These are phyloP conservation scores for Quercus engelmannii DNA, from an alignment of 306 rosid species.

Conservation along the genomic window DNA sequence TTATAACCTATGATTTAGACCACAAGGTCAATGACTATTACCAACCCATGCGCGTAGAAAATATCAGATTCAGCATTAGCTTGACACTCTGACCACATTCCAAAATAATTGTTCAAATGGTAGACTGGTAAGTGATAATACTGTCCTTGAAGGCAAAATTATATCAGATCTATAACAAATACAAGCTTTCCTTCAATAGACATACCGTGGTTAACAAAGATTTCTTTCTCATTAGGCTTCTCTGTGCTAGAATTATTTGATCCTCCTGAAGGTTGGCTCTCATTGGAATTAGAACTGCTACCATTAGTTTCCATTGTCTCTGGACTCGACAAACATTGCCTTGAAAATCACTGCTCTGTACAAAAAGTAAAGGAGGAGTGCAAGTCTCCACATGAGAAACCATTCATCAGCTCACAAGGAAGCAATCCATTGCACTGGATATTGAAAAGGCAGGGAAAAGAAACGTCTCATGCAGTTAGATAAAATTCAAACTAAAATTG, in stretches of 20 bases:
- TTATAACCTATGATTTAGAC: not conserved
- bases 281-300: conserved; percentile 35
- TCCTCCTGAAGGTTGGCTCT: conserved; percentile 30
- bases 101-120: not conserved
- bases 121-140: not conserved
- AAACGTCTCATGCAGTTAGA: not conserved
- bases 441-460: not conserved
- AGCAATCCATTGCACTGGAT: not conserved
- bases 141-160: not conserved
- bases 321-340: conserved; percentile 37
- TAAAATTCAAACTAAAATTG: not conserved
- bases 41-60: not conserved
- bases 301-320: conserved; percentile 44
- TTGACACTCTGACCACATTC: not conserved
- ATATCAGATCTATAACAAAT: not conserved
- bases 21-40: not conserved
- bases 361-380: conserved; percentile 15
- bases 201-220: conserved; percentile 52
- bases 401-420: conserved; percentile 2
- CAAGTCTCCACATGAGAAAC: not conserved
- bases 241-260: conserved; percentile 28
- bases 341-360: conserved; percentile 26
- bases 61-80: not conserved
- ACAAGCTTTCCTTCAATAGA: not conserved
- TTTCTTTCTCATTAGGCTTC: conserved; percentile 31